Conservation (phyloP, 2,329 filamentous ascomycete species). For the Erysiphe neolycopersici region DNA sequence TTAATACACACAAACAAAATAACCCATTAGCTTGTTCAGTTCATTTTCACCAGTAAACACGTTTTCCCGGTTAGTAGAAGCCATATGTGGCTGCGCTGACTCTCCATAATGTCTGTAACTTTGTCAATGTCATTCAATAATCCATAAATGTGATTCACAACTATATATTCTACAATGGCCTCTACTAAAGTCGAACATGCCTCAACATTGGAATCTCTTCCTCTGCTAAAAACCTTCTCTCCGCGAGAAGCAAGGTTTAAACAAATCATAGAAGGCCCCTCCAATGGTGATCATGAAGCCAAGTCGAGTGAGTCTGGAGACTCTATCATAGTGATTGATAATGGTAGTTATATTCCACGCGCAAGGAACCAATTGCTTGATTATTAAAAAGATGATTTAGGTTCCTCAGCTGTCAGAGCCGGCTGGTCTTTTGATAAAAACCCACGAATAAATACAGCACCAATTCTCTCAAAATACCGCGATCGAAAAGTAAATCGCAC, state of each 20-base stretch:
- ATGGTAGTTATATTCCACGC: conserved; percentile 31
- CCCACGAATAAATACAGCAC: conserved; percentile 59
- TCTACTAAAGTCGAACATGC: conserved; percentile 4
- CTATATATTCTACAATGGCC: conserved; percentile 6
- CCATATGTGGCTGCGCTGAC: no score
- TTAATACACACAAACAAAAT: no score
- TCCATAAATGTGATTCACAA: no score
- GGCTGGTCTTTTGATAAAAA: conserved; percentile 81
- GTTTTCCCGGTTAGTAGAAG: no score
- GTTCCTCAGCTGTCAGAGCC: conserved; percentile 67
- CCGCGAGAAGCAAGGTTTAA: conserved; percentile 36
- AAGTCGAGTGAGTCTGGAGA: conserved; percentile 24
- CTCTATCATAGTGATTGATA: conserved; percentile 87
- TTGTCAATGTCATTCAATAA: no score
- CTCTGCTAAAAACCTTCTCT: conserved; percentile 27
- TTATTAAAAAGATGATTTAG: conserved; percentile 20
- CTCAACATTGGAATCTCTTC: conserved; percentile 10
- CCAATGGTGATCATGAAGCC: conserved; percentile 39
- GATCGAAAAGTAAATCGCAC: conserved; percentile 83
- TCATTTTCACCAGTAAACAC: no score
- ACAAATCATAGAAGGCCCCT: conserved; percentile 23
- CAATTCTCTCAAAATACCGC: conserved; percentile 83
- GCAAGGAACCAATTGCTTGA: conserved; percentile 1
- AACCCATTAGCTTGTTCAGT: no score
- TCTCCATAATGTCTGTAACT: no score